Evolutionary conservation across 2,329 filamentous ascomycete genomes (phyloP).

Genomic region (Podosphaera xanthii): DNA sequence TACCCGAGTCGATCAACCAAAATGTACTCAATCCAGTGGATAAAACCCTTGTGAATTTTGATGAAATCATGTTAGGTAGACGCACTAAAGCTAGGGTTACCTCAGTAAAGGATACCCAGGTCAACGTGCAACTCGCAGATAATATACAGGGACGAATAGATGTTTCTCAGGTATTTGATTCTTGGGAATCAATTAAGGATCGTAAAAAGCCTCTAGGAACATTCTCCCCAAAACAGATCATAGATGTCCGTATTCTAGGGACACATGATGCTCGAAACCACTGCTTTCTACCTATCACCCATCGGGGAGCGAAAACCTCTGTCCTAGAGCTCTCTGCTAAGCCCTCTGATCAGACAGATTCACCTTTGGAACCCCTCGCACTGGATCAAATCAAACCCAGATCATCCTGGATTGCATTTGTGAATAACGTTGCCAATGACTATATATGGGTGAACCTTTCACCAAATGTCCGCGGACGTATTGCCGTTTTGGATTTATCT

Average conservation of each 20-base stretch:
- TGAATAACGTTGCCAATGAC: constrained; percentile 69
- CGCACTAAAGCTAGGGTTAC: constrained; percentile 54
- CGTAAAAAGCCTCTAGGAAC: constrained; percentile 56
- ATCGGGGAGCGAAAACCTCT: constrained; percentile 53
- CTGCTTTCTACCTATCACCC: constrained; percentile 75
- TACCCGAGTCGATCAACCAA: constrained; percentile 18
- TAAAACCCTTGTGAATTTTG: constrained; percentile 34
- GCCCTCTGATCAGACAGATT: constrained; percentile 29
- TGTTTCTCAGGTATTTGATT: constrained; percentile 72
- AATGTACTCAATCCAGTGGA: constrained; percentile 40
- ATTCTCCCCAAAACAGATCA: constrained; percentile 47
- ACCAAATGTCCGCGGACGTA: constrained; percentile 64
- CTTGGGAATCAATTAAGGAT: constrained; percentile 67
- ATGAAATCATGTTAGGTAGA: constrained; percentile 52
- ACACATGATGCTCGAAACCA: constrained; percentile 79
- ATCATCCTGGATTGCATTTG: constrained; percentile 54
- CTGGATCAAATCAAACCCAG: constrained; percentile 52
- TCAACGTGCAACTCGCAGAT: constrained; percentile 75
- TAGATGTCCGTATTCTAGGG: constrained; percentile 60
- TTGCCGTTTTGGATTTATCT: constrained; percentile 63
- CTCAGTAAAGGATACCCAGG: constrained; percentile 75
- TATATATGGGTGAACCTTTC: constrained; percentile 81
- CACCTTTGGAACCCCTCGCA: constrained; percentile 38
- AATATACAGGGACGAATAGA: constrained; percentile 85
- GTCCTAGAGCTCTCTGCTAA: constrained; percentile 78